Evolutionary conservation across 2,329 filamentous ascomycete species (phyloP).

Genomic region (Aspergillus terreus): DNA sequence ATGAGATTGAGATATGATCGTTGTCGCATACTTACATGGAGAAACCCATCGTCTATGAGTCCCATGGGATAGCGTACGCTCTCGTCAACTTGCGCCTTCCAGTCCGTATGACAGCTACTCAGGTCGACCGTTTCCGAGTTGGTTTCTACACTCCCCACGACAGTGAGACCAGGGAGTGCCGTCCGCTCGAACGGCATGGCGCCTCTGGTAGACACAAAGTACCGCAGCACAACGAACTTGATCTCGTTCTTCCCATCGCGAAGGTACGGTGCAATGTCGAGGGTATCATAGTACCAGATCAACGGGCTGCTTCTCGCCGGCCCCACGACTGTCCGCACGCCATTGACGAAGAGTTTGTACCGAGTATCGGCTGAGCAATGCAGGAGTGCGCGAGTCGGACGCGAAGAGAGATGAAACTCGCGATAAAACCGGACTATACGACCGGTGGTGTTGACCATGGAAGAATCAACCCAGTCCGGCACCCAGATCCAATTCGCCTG

Average conservation of each 20-base stretch:
- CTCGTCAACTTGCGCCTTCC: constrained; percentile 19
- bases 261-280: constrained; percentile 25
- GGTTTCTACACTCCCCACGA: constrained; percentile 19
- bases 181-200: constrained; percentile 30
- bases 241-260: constrained; percentile 19
- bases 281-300: constrained; percentile 31
- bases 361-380: constrained; percentile 36
- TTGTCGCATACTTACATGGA: constrained; percentile 29
- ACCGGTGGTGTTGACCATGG: constrained; percentile 8
- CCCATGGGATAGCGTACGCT: constrained; percentile 22
- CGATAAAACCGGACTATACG: constrained; percentile 5
- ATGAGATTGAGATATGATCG: background rate
- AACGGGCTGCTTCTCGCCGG: constrained; percentile 33
- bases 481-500: constrained; percentile 14
- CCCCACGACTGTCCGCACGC: constrained; percentile 32
- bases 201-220: constrained; percentile 23
- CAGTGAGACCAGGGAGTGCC: constrained; percentile 24
- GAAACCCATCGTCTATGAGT: constrained; percentile 37
- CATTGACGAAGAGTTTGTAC: constrained; percentile 43
- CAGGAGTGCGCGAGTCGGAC: constrained; percentile 1
- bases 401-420: background rate
- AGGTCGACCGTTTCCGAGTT: constrained; percentile 11
- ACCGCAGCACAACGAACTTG: constrained; percentile 22
- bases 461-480: constrained; percentile 10
- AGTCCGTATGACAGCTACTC: constrained; percentile 7